Percentiles rank a stretch among this genome's conserved stretches.
These are phyloP conservation scores for Sutorius eximius DNA, from an alignment of 1,284 basidiomycete genomes.

Conservation along the genomic window DNA sequence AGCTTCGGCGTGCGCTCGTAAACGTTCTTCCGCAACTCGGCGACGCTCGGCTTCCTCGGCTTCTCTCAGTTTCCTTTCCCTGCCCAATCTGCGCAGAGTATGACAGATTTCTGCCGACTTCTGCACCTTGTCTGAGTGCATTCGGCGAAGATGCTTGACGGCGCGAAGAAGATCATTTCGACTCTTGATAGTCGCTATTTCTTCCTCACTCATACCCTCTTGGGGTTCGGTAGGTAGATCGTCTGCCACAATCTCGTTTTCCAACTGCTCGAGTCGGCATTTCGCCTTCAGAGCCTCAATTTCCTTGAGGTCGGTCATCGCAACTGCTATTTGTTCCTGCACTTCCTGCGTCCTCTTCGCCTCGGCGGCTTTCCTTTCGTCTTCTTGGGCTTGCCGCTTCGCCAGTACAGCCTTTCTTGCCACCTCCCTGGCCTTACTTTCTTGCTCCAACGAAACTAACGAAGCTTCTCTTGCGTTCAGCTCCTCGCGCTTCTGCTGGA, in stretches of 20 bases:
- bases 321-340: conserved; percentile 21
- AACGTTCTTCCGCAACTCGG: conserved; percentile 14
- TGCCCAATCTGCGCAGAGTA: conserved; percentile 20
- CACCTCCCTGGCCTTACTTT: conserved; percentile 29
- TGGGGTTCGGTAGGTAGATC: conserved; percentile 14
- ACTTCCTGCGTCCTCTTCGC: conserved; percentile 15
- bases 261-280: conserved; percentile 1
- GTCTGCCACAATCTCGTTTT: not conserved
- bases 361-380: conserved; percentile 22
- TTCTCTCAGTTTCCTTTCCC: conserved; percentile 22
- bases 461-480: conserved; percentile 19
- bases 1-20: conserved; percentile 5
- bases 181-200: conserved; percentile 12
- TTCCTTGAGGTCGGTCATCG: conserved; percentile 25
- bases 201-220: conserved; percentile 29
- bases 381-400: conserved; percentile 28
- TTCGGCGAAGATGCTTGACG: conserved; percentile 19
- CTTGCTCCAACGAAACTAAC: conserved; percentile 25
- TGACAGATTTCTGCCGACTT: conserved; percentile 15
- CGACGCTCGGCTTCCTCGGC: conserved; percentile 15
- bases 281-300: conserved; percentile 6
- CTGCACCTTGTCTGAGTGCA: conserved; percentile 19
- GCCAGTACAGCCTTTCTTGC: conserved; percentile 16
- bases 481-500: conserved; percentile 22
- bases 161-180: conserved; percentile 13